These are phyloP conservation scores for Globisporangium spinosum DNA, from an alignment of 352 stramenopile genomes.

Conservation along the genomic window DNA sequence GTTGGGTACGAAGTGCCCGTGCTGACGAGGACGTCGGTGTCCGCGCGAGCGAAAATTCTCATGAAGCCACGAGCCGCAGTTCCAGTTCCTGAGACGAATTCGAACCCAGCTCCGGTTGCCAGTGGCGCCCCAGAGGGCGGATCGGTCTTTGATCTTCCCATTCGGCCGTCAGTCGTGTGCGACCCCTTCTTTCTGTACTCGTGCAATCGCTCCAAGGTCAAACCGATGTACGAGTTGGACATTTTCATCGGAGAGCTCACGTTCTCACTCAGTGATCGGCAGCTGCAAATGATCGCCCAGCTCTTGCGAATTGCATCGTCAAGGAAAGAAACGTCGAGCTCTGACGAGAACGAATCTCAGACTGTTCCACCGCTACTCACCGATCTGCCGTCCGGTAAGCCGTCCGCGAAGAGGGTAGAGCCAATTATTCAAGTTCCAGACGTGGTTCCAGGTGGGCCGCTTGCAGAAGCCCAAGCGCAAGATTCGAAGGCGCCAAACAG, in stretches of 20 bases:
- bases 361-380: neutral
- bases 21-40: conserved; percentile 63
- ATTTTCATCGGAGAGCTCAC: conserved; percentile 63
- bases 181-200: conserved; percentile 76
- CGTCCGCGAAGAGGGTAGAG: neutral
- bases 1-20: conserved; percentile 80
- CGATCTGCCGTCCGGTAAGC: neutral
- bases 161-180: conserved; percentile 39
- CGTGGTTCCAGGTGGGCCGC: neutral
- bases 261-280: conserved; percentile 80
- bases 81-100: conserved; percentile 3
- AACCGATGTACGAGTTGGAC: conserved; percentile 61
- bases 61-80: conserved; percentile 34
- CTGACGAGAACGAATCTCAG: neutral
- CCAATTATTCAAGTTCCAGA: neutral
- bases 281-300: conserved; percentile 78
- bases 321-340: conserved; percentile 25
- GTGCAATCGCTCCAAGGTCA: conserved; percentile 35
- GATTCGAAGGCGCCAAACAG: neutral
- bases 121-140: neutral
- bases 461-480: neutral
- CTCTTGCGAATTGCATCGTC: conserved; percentile 41
- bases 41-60: conserved; percentile 47
- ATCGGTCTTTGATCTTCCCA: conserved; percentile 23
- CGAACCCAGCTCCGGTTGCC: neutral